Evolutionary conservation across 2,329 filamentous ascomycete genomes (phyloP), one percentile per base, ranked within the genome.

Genomic region (Gnomoniopsis sp.): DNA sequence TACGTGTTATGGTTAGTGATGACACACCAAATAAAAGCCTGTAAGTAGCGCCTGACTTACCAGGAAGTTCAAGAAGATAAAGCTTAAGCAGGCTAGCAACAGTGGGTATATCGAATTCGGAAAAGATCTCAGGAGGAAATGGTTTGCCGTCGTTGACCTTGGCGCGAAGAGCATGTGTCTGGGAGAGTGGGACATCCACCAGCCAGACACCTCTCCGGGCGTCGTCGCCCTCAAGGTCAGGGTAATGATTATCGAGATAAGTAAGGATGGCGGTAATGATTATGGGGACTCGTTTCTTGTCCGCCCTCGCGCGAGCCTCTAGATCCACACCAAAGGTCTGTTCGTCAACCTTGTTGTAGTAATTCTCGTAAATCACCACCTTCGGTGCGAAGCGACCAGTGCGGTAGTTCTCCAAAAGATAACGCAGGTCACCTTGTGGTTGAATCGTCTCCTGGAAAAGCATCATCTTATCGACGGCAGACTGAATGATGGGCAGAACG

Each of bases 371-470:
- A 3, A 91, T 89, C 49, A 92, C 87, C 30, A 98, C 93, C 68
- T 86, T 93, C 10, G 95, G 95, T 53, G 91, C 85, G 71, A 96
- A 99, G 65, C 88, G 90, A 63, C 95, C 95, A 7, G 95, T 99
- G 63, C 93, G 88, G 75, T 99, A 99, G 71, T 93, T 99, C 77
- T 99, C 95, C 49, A 99, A 81, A 61, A 99, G 83, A 72, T 98
- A 99, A 63, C 95, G 85, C 65, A 99, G 78, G 73, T 99, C 95
- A 43, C 91, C 90, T 50, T 87, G 72, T 6, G 95, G 95, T 73
- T 98, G 95, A n/a, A 99, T 90, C 0, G 95, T 98, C 79, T 99
- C 95, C 73, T 99, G 95, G 77, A 96, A 99, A 49, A 99, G 82
- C 87, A 99, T 92, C 93, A 99, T 97, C 71, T 96, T 92, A 77